Evolutionary conservation across 129 eudicot genomes (phyloP).

Genomic region (Pulicaria dysenterica): DNA sequence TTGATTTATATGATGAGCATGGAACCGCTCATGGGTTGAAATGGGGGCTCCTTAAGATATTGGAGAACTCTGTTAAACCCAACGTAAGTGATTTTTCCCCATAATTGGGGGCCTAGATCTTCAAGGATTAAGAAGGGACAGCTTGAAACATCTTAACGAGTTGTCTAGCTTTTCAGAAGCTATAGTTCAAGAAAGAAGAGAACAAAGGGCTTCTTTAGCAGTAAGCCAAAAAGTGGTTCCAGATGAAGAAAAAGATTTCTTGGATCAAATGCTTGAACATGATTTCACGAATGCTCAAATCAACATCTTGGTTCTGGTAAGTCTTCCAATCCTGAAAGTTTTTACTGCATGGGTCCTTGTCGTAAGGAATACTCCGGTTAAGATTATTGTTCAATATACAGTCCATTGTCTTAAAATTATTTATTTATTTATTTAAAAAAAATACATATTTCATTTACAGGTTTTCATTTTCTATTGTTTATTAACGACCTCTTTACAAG

Average conservation of each 20-base stretch:
- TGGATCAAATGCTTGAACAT: not conserved
- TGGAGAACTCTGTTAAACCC: constrained; percentile 25
- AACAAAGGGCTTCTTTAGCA: too few species aligned
- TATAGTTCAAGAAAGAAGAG: constrained; percentile 26
- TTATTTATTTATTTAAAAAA: too few species aligned
- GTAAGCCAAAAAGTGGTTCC: not conserved
- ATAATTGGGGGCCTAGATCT: constrained; percentile 17
- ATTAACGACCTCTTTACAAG: too few species aligned
- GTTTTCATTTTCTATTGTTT: too few species aligned
- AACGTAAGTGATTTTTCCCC: constrained; percentile 34
- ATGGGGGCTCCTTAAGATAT: not conserved
- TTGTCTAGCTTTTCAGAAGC: constrained; percentile 19
- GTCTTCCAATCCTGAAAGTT: not conserved
- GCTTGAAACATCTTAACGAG: not conserved
- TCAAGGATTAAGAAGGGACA: constrained; percentile 3
- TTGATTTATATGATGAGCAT: constrained; percentile 17
- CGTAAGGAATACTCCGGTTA: too few species aligned
- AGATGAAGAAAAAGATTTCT: not conserved
- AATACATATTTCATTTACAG: too few species aligned
- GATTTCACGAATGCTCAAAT: constrained; percentile 37
- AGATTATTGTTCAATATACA: too few species aligned
- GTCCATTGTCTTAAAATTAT: too few species aligned
- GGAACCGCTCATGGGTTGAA: constrained; percentile 7
- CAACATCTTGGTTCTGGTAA: constrained; percentile 30
- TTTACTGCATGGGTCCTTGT: too few species aligned